Evolutionary conservation across 2,329 filamentous ascomycete genomes (phyloP).

Genomic region (Hyphodiscus sp.): DNA sequence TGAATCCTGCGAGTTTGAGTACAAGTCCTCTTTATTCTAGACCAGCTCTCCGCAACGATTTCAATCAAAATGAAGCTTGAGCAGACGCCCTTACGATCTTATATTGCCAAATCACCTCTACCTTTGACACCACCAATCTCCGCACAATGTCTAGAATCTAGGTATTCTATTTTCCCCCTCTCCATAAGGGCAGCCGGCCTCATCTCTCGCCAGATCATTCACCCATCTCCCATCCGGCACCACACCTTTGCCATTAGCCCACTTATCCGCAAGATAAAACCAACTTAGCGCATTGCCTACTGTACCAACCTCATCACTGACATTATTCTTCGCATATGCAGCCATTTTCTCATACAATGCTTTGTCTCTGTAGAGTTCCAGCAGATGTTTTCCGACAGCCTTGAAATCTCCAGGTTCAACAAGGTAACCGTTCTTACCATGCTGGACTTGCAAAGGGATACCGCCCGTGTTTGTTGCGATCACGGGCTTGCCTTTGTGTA

Average conservation of each 20-base stretch:
- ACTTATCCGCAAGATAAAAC: conserved; percentile 69
- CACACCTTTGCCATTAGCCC: conserved; percentile 49
- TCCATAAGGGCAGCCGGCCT: not conserved
- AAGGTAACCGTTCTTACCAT: conserved; percentile 66
- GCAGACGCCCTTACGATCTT: too few species aligned
- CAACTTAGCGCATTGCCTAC: conserved; percentile 71
- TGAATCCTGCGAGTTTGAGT: too few species aligned
- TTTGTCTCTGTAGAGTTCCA: conserved; percentile 59
- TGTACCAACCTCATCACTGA: conserved; percentile 77
- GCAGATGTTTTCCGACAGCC: conserved; percentile 60
- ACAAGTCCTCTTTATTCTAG: too few species aligned
- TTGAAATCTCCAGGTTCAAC: conserved; percentile 65
- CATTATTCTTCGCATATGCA: conserved; percentile 53
- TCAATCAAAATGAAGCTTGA: too few species aligned
- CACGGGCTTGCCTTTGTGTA: conserved; percentile 73
- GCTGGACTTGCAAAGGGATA: conserved; percentile 70
- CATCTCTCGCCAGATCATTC: not conserved
- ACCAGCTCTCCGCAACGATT: too few species aligned
- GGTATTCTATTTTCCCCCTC: not conserved
- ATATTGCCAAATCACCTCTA: too few species aligned
- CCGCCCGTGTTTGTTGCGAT: conserved; percentile 73
- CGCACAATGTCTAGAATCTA: not conserved
- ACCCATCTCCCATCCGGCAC: conserved; percentile 60
- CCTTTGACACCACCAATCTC: too few species aligned
- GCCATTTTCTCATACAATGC: conserved; percentile 62